Base-by-base conservation (phyloP, 75 land plant genomes). In the Gnetum montanum region DNA sequence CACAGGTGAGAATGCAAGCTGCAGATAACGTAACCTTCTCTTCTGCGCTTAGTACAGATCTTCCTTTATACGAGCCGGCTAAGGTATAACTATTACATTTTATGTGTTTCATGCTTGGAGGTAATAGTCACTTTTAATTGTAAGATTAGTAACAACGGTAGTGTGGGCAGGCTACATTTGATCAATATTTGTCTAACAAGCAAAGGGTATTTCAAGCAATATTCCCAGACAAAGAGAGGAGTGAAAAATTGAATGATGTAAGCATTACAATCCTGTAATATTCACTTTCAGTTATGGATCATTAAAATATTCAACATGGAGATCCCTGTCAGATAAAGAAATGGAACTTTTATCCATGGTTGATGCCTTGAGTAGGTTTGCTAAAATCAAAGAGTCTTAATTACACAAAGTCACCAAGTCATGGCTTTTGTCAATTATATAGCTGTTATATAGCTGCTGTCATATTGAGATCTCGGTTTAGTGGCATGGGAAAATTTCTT, bases 191-290 rank as follows among this genome's bases (percentile, higher is more conserved):
- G 16, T n/a, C 41, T 8, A 69, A 76, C 49, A 60, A 64, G 23
- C 61, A 66, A 7, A 52, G 80, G 30, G 63, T 81, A 2, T 81
- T 76, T 54, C 55, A 61, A 46, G 84, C 84, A 24, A 62, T 81
- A 52, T 81, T 81, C 50, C 84, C 80, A 19, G 84, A 81, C 51
- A 53, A 68, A 59, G 28, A 34, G 30, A 69, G 80, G 28, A 67
- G 76, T 70, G 61, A 69, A 34, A 72, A 56, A 50, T 66, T 81
- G 11, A 81, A 68, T 64, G 67, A 81, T 51, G 83, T 79, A 48
- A 59, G 60, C n/a, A n/a, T n/a, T n/a, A n/a, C n/a, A n/a, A n/a
- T n/a, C n/a, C n/a, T n/a, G n/a, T n/a, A n/a, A n/a, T n/a, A n/a
- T n/a, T n/a, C n/a, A n/a, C n/a, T n/a, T n/a, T n/a, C n/a, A n/a